These are phyloP conservation scores for Amphirosellinia nigrospora DNA, from an alignment of 495 filamentous ascomycete species.

Conservation along the genomic window DNA sequence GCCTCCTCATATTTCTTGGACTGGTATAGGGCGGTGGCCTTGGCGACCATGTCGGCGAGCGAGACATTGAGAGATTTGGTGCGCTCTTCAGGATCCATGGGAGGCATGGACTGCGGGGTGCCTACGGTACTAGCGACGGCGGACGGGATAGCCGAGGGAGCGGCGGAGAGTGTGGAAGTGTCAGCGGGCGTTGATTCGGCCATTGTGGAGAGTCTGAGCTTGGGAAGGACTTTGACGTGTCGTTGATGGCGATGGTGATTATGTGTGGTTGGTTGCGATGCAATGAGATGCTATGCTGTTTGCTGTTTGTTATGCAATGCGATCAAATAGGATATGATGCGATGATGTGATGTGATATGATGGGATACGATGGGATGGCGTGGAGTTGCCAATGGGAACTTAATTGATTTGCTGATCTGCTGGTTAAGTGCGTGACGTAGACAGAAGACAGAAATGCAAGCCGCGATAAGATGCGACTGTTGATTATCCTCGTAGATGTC, in stretches of 20 bases:
- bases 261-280: background rate
- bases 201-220: constrained; percentile 30
- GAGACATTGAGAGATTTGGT: constrained; percentile 56
- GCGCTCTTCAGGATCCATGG: constrained; percentile 50
- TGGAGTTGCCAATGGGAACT: constrained; percentile 13
- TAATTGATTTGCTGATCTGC: background rate
- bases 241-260: background rate
- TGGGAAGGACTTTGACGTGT: background rate
- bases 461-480: background rate
- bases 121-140: constrained; percentile 32
- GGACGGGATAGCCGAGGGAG: constrained; percentile 36
- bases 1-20: constrained; percentile 85
- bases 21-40: constrained; percentile 67
- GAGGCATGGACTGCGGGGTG: constrained; percentile 38
- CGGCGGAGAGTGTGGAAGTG: constrained; percentile 33
- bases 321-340: background rate
- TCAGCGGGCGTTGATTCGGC: constrained; percentile 38
- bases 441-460: background rate
- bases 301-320: constrained; percentile 7
- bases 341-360: too few relatives aligned
- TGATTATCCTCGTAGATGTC: background rate
- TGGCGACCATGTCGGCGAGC: constrained; percentile 63
- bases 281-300: background rate
- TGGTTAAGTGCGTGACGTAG: constrained; percentile 3
- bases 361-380: background rate